Conservation (phyloP, 345 rosid genomes). For the Camelina laxa region DNA sequence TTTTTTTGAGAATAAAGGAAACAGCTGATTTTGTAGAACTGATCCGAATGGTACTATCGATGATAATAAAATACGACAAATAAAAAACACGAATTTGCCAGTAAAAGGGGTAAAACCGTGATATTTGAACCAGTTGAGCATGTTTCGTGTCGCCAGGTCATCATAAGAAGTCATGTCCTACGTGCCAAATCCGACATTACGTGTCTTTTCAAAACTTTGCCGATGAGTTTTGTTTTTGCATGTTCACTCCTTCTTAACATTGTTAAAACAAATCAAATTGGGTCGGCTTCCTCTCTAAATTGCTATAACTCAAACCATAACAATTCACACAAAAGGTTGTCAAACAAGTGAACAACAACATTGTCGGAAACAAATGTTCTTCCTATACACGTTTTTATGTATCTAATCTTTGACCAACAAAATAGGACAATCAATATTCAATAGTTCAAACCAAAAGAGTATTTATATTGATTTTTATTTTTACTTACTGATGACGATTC, state of each 20-base stretch:
- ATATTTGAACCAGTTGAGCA: neutral
- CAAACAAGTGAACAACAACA: too few species aligned
- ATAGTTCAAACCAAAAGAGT: neutral
- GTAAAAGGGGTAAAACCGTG: constrained; percentile 16
- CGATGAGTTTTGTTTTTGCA: neutral
- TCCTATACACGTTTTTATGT: too few species aligned
- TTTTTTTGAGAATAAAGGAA: constrained; percentile 33
- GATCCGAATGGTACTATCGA: constrained; percentile 30
- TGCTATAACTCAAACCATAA: neutral
- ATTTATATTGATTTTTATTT: neutral
- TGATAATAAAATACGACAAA: constrained; percentile 32
- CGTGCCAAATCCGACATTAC: constrained; percentile 33
- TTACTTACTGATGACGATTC: neutral
- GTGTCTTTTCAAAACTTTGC: neutral
- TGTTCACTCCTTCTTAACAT: constrained; percentile 5
- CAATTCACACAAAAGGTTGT: neutral
- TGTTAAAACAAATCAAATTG: neutral
- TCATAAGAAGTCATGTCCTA: constrained; percentile 26
- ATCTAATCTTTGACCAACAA: constrained; percentile 1
- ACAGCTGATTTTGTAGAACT: constrained; percentile 32
- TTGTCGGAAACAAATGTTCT: too few species aligned
- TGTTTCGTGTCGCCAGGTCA: constrained; percentile 36
- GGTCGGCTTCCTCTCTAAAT: neutral
- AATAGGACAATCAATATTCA: neutral
- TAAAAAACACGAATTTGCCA: constrained; percentile 14